Percentiles rank a stretch among this genome's conserved stretches.
Conservation (phyloP, 768 basidiomycete genomes). For the Daedaleopsis sinensis region DNA sequence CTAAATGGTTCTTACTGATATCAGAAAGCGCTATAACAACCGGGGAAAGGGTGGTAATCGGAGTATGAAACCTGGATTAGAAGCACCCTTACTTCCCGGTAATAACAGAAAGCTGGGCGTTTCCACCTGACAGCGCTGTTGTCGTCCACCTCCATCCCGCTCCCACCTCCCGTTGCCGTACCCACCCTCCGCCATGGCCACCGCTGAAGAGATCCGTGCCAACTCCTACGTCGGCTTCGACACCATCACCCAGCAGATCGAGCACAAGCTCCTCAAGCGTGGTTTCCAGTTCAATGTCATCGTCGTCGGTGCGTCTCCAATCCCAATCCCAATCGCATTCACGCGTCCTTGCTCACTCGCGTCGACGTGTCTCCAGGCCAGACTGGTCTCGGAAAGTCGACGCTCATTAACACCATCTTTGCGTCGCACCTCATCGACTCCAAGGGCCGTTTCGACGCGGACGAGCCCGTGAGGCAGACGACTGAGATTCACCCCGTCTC, state of each 20-base stretch:
- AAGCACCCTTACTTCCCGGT: constrained; percentile 8
- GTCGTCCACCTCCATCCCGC: constrained; percentile 17
- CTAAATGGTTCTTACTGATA: neutral
- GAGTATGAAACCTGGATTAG: constrained; percentile 3
- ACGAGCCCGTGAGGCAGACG: constrained; percentile 91
- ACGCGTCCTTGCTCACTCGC: neutral
- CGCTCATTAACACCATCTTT: constrained; percentile 98
- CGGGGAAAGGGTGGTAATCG: constrained; percentile 2
- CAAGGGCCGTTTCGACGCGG: constrained; percentile 88
- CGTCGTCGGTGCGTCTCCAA: constrained; percentile 72
- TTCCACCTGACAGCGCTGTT: constrained; percentile 17
- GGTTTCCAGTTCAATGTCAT: constrained; percentile 99
- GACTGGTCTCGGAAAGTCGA: constrained; percentile 98
- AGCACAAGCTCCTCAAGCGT: constrained; percentile 98
- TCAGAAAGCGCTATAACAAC: neutral
- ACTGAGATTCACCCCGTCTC: constrained; percentile 96
- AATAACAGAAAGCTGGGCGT: constrained; percentile 13
- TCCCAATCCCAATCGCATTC: neutral
- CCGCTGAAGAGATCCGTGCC: constrained; percentile 81
- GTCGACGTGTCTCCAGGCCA: constrained; percentile 60
- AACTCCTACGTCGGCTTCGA: constrained; percentile 97
- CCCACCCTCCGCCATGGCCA: constrained; percentile 31
- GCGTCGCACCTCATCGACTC: constrained; percentile 98
- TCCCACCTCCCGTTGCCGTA: constrained; percentile 4
- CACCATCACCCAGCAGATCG: constrained; percentile 95